phyloP scores from a whole-genome alignment of 768 basidiomycete species.

The Tylopilus sp. region DNA sequence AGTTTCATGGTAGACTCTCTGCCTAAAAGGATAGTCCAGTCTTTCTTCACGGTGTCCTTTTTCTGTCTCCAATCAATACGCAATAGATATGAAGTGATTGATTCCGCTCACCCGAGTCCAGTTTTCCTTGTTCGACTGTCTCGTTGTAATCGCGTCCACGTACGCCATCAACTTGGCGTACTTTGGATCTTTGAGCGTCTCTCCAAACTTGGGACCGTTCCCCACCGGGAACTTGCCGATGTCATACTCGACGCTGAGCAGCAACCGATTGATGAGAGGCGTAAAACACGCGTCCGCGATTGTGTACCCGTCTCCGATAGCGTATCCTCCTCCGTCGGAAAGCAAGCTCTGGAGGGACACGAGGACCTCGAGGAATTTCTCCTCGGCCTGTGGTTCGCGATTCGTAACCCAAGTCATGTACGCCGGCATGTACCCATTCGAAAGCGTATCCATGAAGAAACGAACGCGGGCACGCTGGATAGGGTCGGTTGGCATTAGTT shows the following conservation, averaged over 20 bases:
- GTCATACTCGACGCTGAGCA: slow-evolving; percentile 43
- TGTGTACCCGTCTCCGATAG: slow-evolving; percentile 43
- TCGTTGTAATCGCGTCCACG: slow-evolving; percentile 40
- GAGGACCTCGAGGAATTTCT: slow-evolving; percentile 36
- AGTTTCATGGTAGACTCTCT: background rate
- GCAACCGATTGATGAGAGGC: slow-evolving; percentile 53
- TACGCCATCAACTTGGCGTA: slow-evolving; percentile 50
- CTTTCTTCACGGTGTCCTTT: background rate
- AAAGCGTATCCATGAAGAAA: slow-evolving; percentile 56
- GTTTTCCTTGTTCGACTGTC: slow-evolving; percentile 51
- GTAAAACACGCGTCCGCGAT: slow-evolving; percentile 58
- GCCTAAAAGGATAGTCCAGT: background rate
- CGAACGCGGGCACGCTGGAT: slow-evolving; percentile 52
- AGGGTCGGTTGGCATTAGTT: slow-evolving; percentile 45
- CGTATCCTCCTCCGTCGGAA: slow-evolving; percentile 38
- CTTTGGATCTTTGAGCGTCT: slow-evolving; percentile 40
- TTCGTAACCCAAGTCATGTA: slow-evolving; percentile 35
- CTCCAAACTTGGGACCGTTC: slow-evolving; percentile 41
- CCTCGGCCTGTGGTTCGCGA: slow-evolving; percentile 36
- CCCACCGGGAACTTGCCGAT: slow-evolving; percentile 48
- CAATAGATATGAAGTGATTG: background rate
- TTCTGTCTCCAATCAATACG: background rate
- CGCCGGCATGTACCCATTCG: slow-evolving; percentile 39
- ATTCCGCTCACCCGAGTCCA: slow-evolving; percentile 43
- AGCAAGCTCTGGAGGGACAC: slow-evolving; percentile 49